phyloP scores from a whole-genome alignment of 257 asterid genomes.

The Solanum lycopersicoides region DNA sequence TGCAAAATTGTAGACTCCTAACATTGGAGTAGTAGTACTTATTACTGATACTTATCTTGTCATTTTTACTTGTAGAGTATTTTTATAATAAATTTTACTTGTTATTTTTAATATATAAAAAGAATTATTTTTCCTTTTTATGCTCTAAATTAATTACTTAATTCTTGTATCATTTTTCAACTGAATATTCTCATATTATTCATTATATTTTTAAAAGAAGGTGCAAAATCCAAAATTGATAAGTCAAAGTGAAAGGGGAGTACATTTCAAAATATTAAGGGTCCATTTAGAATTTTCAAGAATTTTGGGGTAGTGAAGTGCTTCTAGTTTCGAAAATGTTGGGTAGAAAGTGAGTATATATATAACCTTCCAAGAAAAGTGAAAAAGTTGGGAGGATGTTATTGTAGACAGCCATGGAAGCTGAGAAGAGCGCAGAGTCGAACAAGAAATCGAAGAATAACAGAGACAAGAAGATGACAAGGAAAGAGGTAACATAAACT shows the following conservation, averaged over 20 bases:
- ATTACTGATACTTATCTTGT: no score
- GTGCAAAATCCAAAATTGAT: no score
- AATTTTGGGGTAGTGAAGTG: not conserved
- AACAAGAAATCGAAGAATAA: not conserved
- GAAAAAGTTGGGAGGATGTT: not conserved
- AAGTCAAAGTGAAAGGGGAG: not conserved
- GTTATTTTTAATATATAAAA: not conserved
- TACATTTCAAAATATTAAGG: not conserved
- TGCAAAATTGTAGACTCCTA: not conserved
- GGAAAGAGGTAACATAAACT: constrained; percentile 34
- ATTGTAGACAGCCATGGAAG: constrained; percentile 19
- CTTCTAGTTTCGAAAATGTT: not conserved
- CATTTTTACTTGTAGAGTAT: no score
- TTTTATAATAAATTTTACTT: no score
- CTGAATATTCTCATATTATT: not conserved
- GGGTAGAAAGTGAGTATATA: not conserved
- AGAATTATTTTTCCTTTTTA: not conserved
- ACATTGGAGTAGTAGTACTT: not conserved
- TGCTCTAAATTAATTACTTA: not conserved
- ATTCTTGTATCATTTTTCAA: not conserved
- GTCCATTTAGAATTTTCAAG: not conserved
- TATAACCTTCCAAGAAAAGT: not conserved
- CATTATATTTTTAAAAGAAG: no score
- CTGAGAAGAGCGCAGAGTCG: not conserved
- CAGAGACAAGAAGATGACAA: constrained; percentile 24